Base-by-base conservation (phyloP, 257 asterid genomes). In the Capsicum chinense region DNA sequence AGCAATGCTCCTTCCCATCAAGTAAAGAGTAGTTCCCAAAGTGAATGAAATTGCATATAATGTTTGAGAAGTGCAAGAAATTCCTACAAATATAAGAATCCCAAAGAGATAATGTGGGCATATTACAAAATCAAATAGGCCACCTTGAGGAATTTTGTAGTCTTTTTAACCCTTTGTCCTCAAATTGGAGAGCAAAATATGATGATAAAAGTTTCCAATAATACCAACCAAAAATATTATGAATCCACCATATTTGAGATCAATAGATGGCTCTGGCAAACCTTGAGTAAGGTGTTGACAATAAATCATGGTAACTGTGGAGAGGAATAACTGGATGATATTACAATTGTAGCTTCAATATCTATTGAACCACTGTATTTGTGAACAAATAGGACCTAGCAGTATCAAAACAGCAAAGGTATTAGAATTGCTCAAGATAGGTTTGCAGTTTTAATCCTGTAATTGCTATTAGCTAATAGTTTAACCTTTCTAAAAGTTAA, bases 51-150 rank as follows among this genome's bases (percentile, higher is more conserved):
- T 54, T 1, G 90, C 68, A 56, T 86, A 90, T 1, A 84, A 14
- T 13, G 95, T 91, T 76, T 93, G 95, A 9, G 93, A 91, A 83
- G 90, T 86, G 84, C 91, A 92, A 37, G 92, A 54, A 35, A 92
- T 35, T 14, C 95, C 97, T 7, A 90, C 64, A 83, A 92, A 93
- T n/a, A 88, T 90, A 3, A 92, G 10, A 44, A 93, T 88, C 83
- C 90, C 95, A 57, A 92, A 93, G 6, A 90, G 69, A 68, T 92
- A 91, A 35, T 92, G 96, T 2, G 97, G 97, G 67, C 97, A 93
- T 52, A 88, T 87, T 17, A 88, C 92, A 83, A 86, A 54, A 69
- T 54, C 59, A 48, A 92, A 1, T 26, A 26, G 33, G 2, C 33
- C 33, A 26, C 33, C 33, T 26, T 26, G 33, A 26, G 33, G 33